Evolutionary conservation across 768 basidiomycete genomes (phyloP), one percentile per base, ranked within the genome.

Genomic region (Boletus sp.): DNA sequence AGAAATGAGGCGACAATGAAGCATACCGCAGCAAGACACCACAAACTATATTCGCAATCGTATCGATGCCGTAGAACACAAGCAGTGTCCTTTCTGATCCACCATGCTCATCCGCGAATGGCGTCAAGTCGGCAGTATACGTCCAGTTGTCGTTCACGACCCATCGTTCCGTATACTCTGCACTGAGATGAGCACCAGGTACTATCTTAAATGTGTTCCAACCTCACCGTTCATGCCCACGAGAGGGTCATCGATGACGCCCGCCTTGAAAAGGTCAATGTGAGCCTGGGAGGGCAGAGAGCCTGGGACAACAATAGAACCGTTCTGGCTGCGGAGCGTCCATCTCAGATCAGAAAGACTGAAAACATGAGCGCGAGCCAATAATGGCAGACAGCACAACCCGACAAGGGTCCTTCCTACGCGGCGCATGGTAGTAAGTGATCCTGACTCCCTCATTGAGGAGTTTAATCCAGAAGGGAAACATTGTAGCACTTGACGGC

Each of bases 21-120:
- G 17, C 37, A 33, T 32, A 18, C 5, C 15, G 17, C 15, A 52
- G 30, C 24, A 28, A 42, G 39, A 52, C 11, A 30, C 29, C 45
- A 58, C 79, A 18, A 52, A 82, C 82, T 35, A 83, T 80, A 52
- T 80, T 83, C 1, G 81, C 82, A 42, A 84, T 73, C 0, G 82
- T 84, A 62, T 84, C 82, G 30, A 85, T 73, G 7, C 83, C 83
- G 54, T 83, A 79, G 62, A 83, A 83, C 7, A 84, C 75, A 11
- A 83, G 70, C 9, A 84, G 63, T 0, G 76, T 75, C 52, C 66
- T 71, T 24, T 74, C 64, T 8, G 64, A 60, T 33, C 61, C 36
- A 24, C 40, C 50, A 2, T 66, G 44, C n/a, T 64, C 50, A 20
- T 71, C 50, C 28, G 73, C 61, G 54, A 82, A 75, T 7, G 83